Evolutionary conservation across 352 stramenopile species (phyloP).

Genomic region (Phytophthora aleatoria): DNA sequence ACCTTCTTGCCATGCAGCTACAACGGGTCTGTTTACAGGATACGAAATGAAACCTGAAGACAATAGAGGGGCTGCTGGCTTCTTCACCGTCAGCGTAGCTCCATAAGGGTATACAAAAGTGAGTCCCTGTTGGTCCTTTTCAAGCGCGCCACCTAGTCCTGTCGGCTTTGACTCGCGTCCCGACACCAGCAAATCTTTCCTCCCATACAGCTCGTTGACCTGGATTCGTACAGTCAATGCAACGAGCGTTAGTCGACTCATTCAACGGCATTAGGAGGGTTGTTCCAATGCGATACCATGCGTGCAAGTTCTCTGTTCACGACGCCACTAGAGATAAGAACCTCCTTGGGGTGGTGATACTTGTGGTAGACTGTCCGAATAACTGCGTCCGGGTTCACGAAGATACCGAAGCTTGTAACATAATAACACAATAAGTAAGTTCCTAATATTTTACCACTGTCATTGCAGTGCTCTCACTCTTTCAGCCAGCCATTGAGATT

Average conservation of each 20-base stretch:
- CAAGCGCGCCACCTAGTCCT: constrained; percentile 45
- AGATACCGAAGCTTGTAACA: constrained; percentile 75
- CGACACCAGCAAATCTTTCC: constrained; percentile 58
- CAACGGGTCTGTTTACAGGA: constrained; percentile 94
- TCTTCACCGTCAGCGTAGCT: constrained; percentile 93
- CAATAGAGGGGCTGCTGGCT: constrained; percentile 82
- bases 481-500: constrained; percentile 96
- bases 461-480: constrained; percentile 59
- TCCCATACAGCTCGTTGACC: constrained; percentile 68
- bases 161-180: constrained; percentile 23
- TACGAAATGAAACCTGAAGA: constrained; percentile 96
- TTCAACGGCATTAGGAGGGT: background rate
- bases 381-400: constrained; percentile 87
- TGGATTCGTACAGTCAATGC: constrained; percentile 14
- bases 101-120: constrained; percentile 97
- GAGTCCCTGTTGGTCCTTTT: constrained; percentile 89
- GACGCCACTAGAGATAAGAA: constrained; percentile 94
- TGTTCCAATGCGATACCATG: constrained; percentile 38
- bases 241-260: background rate
- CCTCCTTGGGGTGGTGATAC: constrained; percentile 97
- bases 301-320: constrained; percentile 93
- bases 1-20: constrained; percentile 87
- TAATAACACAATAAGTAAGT: background rate
- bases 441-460: background rate
- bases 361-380: constrained; percentile 96